These are phyloP conservation scores for Neurospora hispaniola DNA, from an alignment of 495 filamentous ascomycete genomes.

Conservation along the genomic window DNA sequence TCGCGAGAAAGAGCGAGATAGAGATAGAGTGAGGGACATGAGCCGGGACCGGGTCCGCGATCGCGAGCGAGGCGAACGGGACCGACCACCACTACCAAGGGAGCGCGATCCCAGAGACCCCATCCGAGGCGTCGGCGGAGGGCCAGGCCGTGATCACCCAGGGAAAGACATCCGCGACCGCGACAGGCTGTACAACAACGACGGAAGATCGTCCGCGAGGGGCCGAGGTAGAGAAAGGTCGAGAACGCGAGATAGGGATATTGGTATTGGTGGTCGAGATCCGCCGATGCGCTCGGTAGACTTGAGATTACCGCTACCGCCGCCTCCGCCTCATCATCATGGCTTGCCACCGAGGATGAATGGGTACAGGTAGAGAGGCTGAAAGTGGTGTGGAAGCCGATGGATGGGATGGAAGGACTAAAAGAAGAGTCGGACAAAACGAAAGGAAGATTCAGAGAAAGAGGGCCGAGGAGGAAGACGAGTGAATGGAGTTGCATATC, in stretches of 20 bases:
- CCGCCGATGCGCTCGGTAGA: background rate
- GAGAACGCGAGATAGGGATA: conserved; percentile 8
- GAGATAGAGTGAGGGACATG: background rate
- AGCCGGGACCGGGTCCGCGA: background rate
- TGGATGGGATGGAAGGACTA: background rate
- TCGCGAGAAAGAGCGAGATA: background rate
- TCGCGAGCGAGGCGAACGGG: background rate
- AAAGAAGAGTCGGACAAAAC: background rate
- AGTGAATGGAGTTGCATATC: too few relatives aligned
- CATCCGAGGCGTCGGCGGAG: background rate
- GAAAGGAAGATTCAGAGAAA: background rate
- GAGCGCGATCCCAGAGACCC: background rate
- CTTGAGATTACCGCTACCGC: background rate
- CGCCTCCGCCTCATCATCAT: background rate
- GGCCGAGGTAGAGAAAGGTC: conserved; percentile 4
- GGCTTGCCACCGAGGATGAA: background rate
- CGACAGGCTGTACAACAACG: background rate
- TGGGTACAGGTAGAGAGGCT: background rate
- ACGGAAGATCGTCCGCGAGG: background rate
- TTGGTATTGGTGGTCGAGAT: background rate
- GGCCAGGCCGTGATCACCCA: background rate
- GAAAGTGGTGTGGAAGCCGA: background rate
- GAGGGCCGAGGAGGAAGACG: background rate
- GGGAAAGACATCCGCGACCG: background rate
- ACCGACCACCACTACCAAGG: background rate